A percentile compares a stretch with the other conserved stretches of the same genome.
Conservation (phyloP, 2,329 filamentous ascomycete species). For the Fusarium sambucinum region DNA sequence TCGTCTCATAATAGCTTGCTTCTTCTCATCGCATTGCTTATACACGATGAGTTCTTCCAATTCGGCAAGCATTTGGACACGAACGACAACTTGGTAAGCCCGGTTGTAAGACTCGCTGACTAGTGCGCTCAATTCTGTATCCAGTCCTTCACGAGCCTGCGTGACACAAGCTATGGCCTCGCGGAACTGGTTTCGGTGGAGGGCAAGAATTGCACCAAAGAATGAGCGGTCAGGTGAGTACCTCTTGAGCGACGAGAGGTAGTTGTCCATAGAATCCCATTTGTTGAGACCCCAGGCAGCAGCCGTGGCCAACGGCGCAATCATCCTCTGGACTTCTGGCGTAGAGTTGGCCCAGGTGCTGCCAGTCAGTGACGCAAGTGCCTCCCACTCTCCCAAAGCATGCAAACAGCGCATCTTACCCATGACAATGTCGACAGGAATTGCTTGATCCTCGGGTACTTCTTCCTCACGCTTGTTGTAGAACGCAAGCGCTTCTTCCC, state of each 20-base stretch:
- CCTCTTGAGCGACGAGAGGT: constrained; percentile 93
- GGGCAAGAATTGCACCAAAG: constrained; percentile 94
- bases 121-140: constrained; percentile 93
- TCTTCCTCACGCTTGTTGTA: constrained; percentile 88
- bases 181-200: constrained; percentile 95
- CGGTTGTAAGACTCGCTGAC: constrained; percentile 99
- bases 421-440: constrained; percentile 95
- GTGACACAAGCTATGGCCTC: constrained; percentile 91
- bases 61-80: constrained; percentile 98
- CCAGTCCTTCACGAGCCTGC: constrained; percentile 90
- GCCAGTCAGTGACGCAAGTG: constrained; percentile 86
- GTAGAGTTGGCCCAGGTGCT: constrained; percentile 94
- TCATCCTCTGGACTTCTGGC: constrained; percentile 86
- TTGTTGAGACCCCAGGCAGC: constrained; percentile 97
- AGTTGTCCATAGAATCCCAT: constrained; percentile 99
- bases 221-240: constrained; percentile 95
- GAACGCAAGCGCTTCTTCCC: constrained; percentile 95
- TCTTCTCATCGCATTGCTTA: constrained; percentile 92
- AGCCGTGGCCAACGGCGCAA: constrained; percentile 93
- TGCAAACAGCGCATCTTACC: constrained; percentile 99
- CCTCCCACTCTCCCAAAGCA: constrained; percentile 96
- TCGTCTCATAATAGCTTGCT: constrained; percentile 88
- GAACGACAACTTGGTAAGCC: constrained; percentile 96
- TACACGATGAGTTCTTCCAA: constrained; percentile 98
- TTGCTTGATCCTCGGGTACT: constrained; percentile 66